A percentile compares a stretch with the other conserved stretches of the same genome.
These are phyloP conservation scores for Yarrowia sp. DNA, from an alignment of 805 yeast species.

Conservation along the genomic window DNA sequence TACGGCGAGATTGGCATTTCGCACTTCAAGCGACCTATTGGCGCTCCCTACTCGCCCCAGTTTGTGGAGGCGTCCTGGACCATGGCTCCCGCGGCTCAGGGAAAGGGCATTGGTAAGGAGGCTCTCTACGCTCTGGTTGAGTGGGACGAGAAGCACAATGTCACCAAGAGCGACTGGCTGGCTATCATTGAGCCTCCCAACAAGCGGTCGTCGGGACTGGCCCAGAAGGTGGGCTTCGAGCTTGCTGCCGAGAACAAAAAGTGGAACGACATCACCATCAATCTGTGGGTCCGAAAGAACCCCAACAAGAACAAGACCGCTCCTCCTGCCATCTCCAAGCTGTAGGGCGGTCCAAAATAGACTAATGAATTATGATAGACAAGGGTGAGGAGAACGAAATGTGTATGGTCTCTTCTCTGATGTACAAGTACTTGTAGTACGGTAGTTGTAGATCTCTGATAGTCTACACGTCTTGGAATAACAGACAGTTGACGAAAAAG, in stretches of 20 bases:
- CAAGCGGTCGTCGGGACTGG: conserved; percentile 36
- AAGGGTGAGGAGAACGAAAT: neutral
- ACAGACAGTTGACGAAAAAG: too few species aligned
- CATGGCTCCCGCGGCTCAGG: conserved; percentile 18
- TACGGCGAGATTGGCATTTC: conserved; percentile 23
- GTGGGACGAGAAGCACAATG: conserved; percentile 41
- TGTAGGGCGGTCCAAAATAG: conserved; percentile 1
- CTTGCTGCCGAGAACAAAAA: conserved; percentile 40
- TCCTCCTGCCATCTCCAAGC: neutral
- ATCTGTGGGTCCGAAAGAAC: conserved; percentile 27
- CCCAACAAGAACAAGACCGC: conserved; percentile 16
- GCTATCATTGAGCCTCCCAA: conserved; percentile 45
- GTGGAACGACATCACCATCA: conserved; percentile 10
- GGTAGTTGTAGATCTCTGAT: too few species aligned
- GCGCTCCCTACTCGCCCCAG: conserved; percentile 15
- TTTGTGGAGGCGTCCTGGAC: conserved; percentile 25
- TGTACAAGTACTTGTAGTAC: too few species aligned
- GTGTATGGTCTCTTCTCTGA: too few species aligned
- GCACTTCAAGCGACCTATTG: conserved; percentile 20
- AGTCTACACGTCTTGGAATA: too few species aligned
- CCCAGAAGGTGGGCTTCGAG: conserved; percentile 43
- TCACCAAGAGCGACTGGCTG: conserved; percentile 39
- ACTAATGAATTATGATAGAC: conserved; percentile 4
- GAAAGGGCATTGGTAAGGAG: conserved; percentile 27
- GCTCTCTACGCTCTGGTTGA: conserved; percentile 31